Evolutionary conservation across 2,329 filamentous ascomycete species (phyloP), one percentile per base, ranked within the genome.

Genomic region (Emericellopsis atlantica): DNA sequence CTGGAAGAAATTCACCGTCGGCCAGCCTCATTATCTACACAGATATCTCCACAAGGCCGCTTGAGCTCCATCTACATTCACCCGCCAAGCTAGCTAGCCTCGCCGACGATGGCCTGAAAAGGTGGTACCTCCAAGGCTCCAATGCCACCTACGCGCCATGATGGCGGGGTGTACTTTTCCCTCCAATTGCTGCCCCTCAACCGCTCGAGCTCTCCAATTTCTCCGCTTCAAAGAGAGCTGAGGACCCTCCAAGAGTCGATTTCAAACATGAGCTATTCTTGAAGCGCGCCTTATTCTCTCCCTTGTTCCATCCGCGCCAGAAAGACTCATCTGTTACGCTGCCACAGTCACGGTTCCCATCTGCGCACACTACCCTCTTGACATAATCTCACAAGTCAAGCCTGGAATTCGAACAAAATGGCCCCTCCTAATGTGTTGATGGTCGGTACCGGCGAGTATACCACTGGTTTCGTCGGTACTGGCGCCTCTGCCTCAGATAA

Each of bases 391-490:
- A 9, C 12, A 31, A 15, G 24, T n/a, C 5, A 35, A 35, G n/a
- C 9, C 9, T 14, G 6, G n/a, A 16, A 14, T 29, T 18, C 5
- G 35, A 45, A 45, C 49, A 59, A 34, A 22, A 76, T 76, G 71
- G 67, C 72, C 49, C 72, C 75, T 48, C 69, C 81, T 46, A 80
- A 76, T 50, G 78, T 84, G 49, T 67, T 84, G 56, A 84, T 84
- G 79, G 79, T 95, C 44, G 89, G 89, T 48, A 95, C 89, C 10
- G 90, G 89, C 54, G 89, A 95, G 72, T 95, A 95, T 72, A 95
- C 90, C 53, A 95, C 90, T 35, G 89, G 89, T 43, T 95, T 92
- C 52, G 88, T 95, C 43, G 87, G 85, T 43, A 81, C 79, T 45
- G 83, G 81, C 44, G 82, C 80, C 40, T 94, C 87, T 4, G 81